phyloP scores from a whole-genome alignment of 352 stramenopile species.

The Phytophthora crassamura region DNA sequence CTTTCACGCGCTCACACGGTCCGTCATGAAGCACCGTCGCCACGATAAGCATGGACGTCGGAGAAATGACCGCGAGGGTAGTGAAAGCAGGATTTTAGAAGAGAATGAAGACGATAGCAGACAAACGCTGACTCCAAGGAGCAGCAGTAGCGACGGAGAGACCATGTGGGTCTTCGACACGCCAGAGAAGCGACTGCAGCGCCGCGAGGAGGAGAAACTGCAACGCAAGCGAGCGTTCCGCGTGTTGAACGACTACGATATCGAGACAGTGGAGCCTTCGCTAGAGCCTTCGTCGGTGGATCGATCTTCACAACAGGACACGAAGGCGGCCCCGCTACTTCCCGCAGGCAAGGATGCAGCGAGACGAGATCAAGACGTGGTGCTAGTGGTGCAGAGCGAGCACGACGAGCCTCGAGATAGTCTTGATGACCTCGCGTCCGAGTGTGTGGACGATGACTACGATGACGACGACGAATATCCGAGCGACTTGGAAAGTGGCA shows the following conservation, averaged over 20 bases:
- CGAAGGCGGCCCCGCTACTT: constrained; percentile 37
- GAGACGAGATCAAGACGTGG: constrained; percentile 43
- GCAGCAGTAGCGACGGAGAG: constrained; percentile 44
- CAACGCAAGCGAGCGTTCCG: constrained; percentile 56
- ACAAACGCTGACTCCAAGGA: constrained; percentile 21
- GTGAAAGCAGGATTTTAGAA: constrained; percentile 7
- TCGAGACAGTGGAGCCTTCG: constrained; percentile 31
- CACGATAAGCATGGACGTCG: constrained; percentile 15
- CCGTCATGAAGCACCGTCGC: constrained; percentile 38
- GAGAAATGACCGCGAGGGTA: constrained; percentile 5
- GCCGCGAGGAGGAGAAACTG: constrained; percentile 56
- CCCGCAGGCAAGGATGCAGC: constrained; percentile 22
- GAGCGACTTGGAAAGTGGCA: constrained; percentile 19
- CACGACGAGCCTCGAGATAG: constrained; percentile 25
- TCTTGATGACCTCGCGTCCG: constrained; percentile 20
- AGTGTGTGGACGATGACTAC: constrained; percentile 29
- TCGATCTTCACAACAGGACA: constrained; percentile 27
- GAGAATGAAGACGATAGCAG: constrained; percentile 13
- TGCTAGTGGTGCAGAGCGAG: constrained; percentile 30
- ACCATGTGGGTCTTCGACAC: constrained; percentile 61
- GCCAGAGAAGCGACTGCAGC: constrained; percentile 52
- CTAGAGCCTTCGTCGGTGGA: neutral
- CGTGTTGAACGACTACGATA: constrained; percentile 57
- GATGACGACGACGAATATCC: constrained; percentile 35
- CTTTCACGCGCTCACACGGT: constrained; percentile 52